A percentile compares a stretch with the other conserved stretches of the same genome.
These are phyloP conservation scores for Claviceps humidiphila DNA, from an alignment of 2,329 filamentous ascomycete genomes.

Conservation along the genomic window DNA sequence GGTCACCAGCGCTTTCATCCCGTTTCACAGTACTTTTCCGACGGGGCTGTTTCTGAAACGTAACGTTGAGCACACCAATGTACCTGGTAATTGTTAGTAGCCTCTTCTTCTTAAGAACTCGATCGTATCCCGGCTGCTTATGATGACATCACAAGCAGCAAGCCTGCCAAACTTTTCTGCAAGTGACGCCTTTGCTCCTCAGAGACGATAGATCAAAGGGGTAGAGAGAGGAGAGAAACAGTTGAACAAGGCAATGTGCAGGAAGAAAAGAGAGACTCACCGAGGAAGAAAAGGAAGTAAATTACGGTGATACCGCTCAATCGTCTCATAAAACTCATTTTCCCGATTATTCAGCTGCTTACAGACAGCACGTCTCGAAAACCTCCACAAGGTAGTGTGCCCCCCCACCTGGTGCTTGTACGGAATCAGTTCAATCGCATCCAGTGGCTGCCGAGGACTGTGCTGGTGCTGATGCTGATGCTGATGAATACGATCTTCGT, in stretches of 20 bases:
- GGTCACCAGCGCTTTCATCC: slow-evolving; percentile 29
- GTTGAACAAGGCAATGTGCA: not conserved
- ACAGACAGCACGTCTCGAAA: slow-evolving; percentile 88
- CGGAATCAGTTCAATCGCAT: slow-evolving; percentile 89
- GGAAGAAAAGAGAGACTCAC: slow-evolving; percentile 27
- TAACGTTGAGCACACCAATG: slow-evolving; percentile 93
- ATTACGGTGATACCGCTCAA: slow-evolving; percentile 82
- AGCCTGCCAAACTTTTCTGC: not conserved
- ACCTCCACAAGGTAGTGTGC: slow-evolving; percentile 91
- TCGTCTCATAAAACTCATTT: slow-evolving; percentile 96
- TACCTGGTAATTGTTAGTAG: slow-evolving; percentile 44
- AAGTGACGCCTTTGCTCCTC: too few species aligned
- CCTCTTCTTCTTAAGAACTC: not conserved
- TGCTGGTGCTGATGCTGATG: slow-evolving; percentile 41
- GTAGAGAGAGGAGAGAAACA: not conserved
- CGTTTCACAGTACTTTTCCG: slow-evolving; percentile 43
- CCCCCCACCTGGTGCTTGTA: slow-evolving; percentile 97
- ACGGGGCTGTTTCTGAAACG: slow-evolving; percentile 73
- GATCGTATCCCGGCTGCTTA: not conserved
- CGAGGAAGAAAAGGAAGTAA: slow-evolving; percentile 83
- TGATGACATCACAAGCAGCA: not conserved
- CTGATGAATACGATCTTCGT: slow-evolving; percentile 37
- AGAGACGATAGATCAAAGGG: not conserved
- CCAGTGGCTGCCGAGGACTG: slow-evolving; percentile 49
- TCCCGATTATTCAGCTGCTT: slow-evolving; percentile 97